Evolutionary conservation across 2,329 filamentous ascomycete species (phyloP).

Genomic region (Coleophoma crateriformis): DNA sequence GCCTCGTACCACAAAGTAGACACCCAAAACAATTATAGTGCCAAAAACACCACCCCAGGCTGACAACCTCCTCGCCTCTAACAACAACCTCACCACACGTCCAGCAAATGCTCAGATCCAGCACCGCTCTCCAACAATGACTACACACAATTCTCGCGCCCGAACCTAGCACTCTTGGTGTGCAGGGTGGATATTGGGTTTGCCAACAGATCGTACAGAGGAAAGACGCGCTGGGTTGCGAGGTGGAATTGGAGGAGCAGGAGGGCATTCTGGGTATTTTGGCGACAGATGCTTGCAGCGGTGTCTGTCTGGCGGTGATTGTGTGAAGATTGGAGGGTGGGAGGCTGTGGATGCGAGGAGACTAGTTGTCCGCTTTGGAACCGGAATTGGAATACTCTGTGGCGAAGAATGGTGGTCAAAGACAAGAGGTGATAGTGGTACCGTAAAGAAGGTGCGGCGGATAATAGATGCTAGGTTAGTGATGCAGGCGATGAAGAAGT

Average conservation of each 20-base stretch:
- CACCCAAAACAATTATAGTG: slow-evolving; percentile 51
- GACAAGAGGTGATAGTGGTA: background rate
- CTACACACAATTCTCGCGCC: slow-evolving; percentile 43
- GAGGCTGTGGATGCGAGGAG: too few species aligned
- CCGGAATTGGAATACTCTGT: background rate
- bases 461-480: background rate
- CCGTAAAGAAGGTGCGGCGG: background rate
- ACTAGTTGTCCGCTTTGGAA: too few species aligned
- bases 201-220: slow-evolving; percentile 53
- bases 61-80: slow-evolving; percentile 48
- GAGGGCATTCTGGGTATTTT: background rate
- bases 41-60: slow-evolving; percentile 58
- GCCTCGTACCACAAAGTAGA: slow-evolving; percentile 41
- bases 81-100: slow-evolving; percentile 50
- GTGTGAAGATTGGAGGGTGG: background rate
- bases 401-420: background rate
- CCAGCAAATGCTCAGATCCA: slow-evolving; percentile 52
- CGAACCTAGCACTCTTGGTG: slow-evolving; percentile 34
- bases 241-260: background rate
- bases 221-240: slow-evolving; percentile 28
- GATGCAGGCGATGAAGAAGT: background rate
- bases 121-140: slow-evolving; percentile 39
- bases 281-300: background rate
- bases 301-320: background rate
- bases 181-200: slow-evolving; percentile 28